Percentiles rank a stretch among this genome's conserved stretches.
These are phyloP conservation scores for Geotrichum europaeum DNA, from an alignment of 1,139 yeast species.

Conservation along the genomic window DNA sequence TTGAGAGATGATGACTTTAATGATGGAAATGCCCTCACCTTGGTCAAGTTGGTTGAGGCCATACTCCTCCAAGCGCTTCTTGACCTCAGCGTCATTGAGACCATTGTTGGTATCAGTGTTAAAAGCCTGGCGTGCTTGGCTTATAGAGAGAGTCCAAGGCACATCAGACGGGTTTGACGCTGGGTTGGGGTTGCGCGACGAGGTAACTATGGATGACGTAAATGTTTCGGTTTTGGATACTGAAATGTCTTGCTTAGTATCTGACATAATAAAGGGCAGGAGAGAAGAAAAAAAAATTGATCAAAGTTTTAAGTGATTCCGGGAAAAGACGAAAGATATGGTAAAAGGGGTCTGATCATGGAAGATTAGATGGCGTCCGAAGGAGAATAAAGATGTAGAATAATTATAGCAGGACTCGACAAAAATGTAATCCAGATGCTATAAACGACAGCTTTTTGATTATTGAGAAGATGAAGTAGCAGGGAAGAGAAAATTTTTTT, in stretches of 20 bases:
- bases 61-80: constrained; percentile 33
- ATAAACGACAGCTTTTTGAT: neutral
- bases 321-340: neutral
- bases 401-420: neutral
- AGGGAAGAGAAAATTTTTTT: neutral
- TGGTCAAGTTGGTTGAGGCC: constrained; percentile 64
- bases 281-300: neutral
- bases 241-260: neutral
- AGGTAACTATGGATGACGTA: neutral
- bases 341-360: neutral
- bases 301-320: neutral
- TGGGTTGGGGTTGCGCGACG: neutral
- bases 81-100: constrained; percentile 40
- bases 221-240: neutral
- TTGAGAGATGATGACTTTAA: constrained; percentile 59
- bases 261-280: neutral
- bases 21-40: constrained; percentile 51
- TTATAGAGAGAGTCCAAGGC: constrained; percentile 26
- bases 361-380: neutral
- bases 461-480: neutral
- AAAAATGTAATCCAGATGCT: neutral
- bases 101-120: constrained; percentile 45
- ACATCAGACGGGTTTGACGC: neutral
- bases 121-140: constrained; percentile 27
- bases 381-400: neutral